Conservation (phyloP, 2,329 filamentous ascomycete species). For the Arthrobotrys sphaeroides region DNA sequence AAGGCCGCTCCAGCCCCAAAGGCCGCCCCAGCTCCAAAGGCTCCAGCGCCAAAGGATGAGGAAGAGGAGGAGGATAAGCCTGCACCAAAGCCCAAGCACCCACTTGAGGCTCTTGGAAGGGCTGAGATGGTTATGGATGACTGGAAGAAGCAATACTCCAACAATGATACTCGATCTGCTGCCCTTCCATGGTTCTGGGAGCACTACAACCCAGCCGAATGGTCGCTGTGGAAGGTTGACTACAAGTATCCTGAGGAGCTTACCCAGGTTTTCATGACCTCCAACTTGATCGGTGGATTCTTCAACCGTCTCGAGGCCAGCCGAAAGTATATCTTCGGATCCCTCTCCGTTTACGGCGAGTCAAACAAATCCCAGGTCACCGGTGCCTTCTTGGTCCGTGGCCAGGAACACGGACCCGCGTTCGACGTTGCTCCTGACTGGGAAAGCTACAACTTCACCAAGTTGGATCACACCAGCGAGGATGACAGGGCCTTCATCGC, state of each 20-base stretch:
- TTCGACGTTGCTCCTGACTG: slow-evolving; percentile 95
- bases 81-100: slow-evolving; percentile 94
- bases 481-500: slow-evolving; percentile 88
- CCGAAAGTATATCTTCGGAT: slow-evolving; percentile 97
- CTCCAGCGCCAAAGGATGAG: slow-evolving; percentile 62
- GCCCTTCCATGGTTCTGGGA: slow-evolving; percentile 99
- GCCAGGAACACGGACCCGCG: slow-evolving; percentile 82
- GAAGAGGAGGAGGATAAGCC: slow-evolving; percentile 68
- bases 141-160: slow-evolving; percentile 99
- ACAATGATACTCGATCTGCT: slow-evolving; percentile 81
- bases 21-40: slow-evolving; percentile 61
- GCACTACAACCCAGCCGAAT: slow-evolving; percentile 91
- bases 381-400: slow-evolving; percentile 94
- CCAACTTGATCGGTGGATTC: slow-evolving; percentile 98
- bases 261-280: slow-evolving; percentile 97
- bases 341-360: slow-evolving; percentile 84
- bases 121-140: slow-evolving; percentile 88
- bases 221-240: slow-evolving; percentile 90
- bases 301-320: slow-evolving; percentile 95
- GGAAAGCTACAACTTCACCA: slow-evolving; percentile 95
- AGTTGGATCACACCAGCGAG: slow-evolving; percentile 87
- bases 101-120: slow-evolving; percentile 82
- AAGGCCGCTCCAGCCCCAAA: slow-evolving; percentile 66
- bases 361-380: slow-evolving; percentile 89
- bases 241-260: slow-evolving; percentile 99